Evolutionary conservation across 2,329 filamentous ascomycete genomes (phyloP), one percentile per base, ranked within the genome.

Genomic region (Coniella vitis): DNA sequence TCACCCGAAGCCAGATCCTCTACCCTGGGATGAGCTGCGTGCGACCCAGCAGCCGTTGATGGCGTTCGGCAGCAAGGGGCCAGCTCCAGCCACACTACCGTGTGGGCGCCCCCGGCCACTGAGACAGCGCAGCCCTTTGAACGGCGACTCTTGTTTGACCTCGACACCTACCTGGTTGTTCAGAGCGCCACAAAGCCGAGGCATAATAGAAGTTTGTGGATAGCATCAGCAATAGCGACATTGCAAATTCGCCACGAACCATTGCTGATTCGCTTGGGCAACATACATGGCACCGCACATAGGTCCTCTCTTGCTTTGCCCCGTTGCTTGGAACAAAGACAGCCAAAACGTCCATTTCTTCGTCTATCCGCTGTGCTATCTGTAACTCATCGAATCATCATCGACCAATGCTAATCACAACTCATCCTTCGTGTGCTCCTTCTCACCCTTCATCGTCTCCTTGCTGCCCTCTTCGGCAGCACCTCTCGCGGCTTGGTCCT

Each of bases 361-460:
- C 34, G 22, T 36, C 38, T 35, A 38, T n/a, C 12, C 29, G 19
- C 4, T 20, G 17, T 46, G 17, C 42, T 36, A 13, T 45, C 38
- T 29, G 20, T 32, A 19, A n/a, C 9, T 32, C 37, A 29, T 48
- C 21, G 22, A 37, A 44, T 36, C 49, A 44, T 41, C 21, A 43
- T 22, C 16, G 16, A 5, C 5, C 20, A 37, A 19, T 10, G 14
- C 19, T 19, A 20, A 55, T 57, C 47, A 66, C 53, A 66, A 53
- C 57, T 65, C 64, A 49, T 67, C 63, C 52, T 63, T 60, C 52
- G 61, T 53, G 51, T 58, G 54, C 52, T 51, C 48, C 44, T 55
- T 38, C 19, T 54, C 41, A 35, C 53, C 49, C 44, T 57, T 57
- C 45, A 61, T 59, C 50, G 59, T 59, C 38, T 56, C 58, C 44